Evolutionary conservation across 805 yeast species (phyloP).

Genomic region (Schizosaccharomyces lindneri): DNA sequence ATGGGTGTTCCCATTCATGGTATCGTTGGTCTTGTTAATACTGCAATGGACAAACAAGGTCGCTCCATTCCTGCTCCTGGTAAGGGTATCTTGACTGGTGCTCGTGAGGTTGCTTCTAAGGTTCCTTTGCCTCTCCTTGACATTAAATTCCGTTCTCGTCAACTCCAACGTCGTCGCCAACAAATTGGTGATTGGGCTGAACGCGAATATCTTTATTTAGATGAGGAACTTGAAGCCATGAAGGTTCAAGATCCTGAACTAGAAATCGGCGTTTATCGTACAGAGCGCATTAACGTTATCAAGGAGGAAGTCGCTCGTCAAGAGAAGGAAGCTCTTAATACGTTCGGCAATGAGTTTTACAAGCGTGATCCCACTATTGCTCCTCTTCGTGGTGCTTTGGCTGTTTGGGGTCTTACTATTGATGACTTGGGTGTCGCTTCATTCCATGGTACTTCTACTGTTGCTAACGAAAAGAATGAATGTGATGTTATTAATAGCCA

Average conservation of each 20-base stretch:
- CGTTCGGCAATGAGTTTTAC: constrained; percentile 92
- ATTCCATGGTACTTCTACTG: constrained; percentile 97
- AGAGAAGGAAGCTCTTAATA: constrained; percentile 64
- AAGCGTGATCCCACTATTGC: constrained; percentile 79
- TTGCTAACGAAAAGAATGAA: constrained; percentile 97
- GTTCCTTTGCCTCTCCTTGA: constrained; percentile 61
- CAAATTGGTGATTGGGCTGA: constrained; percentile 75
- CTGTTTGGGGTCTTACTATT: constrained; percentile 72
- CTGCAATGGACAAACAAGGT: constrained; percentile 96
- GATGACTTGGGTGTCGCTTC: constrained; percentile 94
- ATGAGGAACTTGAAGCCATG: constrained; percentile 40
- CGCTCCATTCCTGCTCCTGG: constrained; percentile 99
- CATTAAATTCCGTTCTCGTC: constrained; percentile 81
- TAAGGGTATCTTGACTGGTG: constrained; percentile 94
- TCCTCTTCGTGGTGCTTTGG: constrained; percentile 90
- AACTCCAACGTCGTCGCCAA: constrained; percentile 47
- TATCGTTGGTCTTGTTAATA: constrained; percentile 76
- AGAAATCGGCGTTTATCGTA: constrained; percentile 26
- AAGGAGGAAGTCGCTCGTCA: constrained; percentile 66
- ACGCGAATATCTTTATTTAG: constrained; percentile 43
- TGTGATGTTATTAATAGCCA: constrained; percentile 70
- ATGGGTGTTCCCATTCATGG: constrained; percentile 99
- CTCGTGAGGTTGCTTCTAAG: constrained; percentile 69
- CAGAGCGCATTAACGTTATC: constrained; percentile 72
- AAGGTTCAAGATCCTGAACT: constrained; percentile 25